Evolutionary conservation across 257 asterid species (phyloP).

Genomic region (Solanum corneliomulleri): DNA sequence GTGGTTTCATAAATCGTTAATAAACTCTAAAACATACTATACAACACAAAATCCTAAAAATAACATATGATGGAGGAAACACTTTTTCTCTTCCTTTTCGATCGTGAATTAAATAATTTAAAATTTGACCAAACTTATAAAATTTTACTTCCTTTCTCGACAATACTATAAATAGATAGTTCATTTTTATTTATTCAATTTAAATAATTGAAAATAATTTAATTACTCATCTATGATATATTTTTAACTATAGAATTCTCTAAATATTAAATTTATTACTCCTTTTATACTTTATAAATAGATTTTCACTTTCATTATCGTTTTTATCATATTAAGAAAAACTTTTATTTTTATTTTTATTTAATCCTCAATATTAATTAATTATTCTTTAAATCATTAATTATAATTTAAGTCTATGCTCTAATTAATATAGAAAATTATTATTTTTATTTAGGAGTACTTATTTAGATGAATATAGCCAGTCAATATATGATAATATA

Average conservation of each 20-base stretch:
- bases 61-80: not conserved
- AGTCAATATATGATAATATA: too few species aligned
- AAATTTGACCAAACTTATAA: not conserved
- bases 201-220: not conserved
- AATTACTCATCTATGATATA: not conserved
- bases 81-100: accelerated
- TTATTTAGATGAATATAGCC: too few species aligned
- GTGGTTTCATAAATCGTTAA: too few species aligned
- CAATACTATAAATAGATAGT: not conserved
- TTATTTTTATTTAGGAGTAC: too few species aligned
- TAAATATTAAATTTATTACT: not conserved
- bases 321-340: too few species aligned
- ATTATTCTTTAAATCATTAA: too few species aligned
- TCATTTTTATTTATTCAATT: not conserved
- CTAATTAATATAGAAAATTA: too few species aligned
- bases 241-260: not conserved
- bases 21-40: too few species aligned
- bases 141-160: not conserved
- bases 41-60: not conserved
- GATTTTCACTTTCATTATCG: not conserved
- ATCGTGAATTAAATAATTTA: too few species aligned
- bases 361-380: too few species aligned
- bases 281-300: not conserved
- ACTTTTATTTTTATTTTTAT: too few species aligned
- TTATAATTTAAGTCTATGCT: too few species aligned